Evolutionary conservation across 257 asterid species (phyloP), one percentile per base, ranked within the genome.

Genomic region (Primulina huaijiensis): DNA sequence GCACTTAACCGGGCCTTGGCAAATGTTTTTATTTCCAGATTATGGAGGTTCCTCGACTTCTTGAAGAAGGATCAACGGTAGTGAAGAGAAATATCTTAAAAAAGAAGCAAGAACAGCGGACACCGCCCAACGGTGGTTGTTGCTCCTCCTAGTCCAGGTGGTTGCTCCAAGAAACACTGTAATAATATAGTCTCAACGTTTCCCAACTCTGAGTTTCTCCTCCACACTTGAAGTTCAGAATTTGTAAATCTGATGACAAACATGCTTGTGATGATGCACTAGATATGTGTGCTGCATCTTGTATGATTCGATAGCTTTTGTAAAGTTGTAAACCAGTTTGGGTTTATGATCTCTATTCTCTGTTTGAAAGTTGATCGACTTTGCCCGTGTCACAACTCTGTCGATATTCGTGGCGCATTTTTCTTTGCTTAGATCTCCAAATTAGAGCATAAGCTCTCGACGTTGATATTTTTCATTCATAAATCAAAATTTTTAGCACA

Each of bases 11-110:
- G 56, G 20, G 20, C 7, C 2, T 50, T 16, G 12, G 5, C 8
- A 17, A 50, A 50, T 50, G 57, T 50, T 50, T 50, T 5, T 21
- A 60, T 21, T 16, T 37, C 53, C 95, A 92, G 98, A 87, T 92
- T 64, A 87, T 92, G 98, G 97, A 90, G 85, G 90, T 87, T 79
- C 98, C 98, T 11, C 84, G 94, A 68, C 88, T 88, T 59, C 75
- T 88, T 58, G 97, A 88, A 84, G 97, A 90, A 82, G 96, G 96
- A 72, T 88, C 93, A 37, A 61, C 81, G 4, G 70, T 68, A 2
- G 90, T 86, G 68, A 92, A 88, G 89, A 84, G 95, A 74, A 90
- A 83, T 79, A 90, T 87, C 78, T 77, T 92, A 53, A 88, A 85
- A 79, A 96, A 87, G 80, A 84, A 87, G 75, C 96, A 84, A 80